phyloP scores from a whole-genome alignment of 805 yeast species.

The Lipomyces mesembrius region DNA sequence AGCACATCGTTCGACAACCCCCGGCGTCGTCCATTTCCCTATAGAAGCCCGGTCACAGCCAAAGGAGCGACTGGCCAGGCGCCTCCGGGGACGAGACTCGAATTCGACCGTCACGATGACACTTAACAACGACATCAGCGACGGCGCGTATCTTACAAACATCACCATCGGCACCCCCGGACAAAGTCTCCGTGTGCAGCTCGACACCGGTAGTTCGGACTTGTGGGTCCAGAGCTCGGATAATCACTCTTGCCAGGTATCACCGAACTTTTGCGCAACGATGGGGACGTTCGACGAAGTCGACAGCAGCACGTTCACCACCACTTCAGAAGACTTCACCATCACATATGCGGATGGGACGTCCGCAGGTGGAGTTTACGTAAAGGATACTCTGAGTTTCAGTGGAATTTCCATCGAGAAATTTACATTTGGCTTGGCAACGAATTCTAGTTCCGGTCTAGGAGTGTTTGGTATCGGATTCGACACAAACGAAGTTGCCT shows the following conservation, averaged over 20 bases:
- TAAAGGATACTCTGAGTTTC: constrained; percentile 61
- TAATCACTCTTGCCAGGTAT: constrained; percentile 51
- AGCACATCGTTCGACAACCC: not conserved
- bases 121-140: constrained; percentile 39
- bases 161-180: constrained; percentile 59
- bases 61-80: constrained; percentile 4
- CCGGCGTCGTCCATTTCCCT: constrained; percentile 7
- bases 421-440: constrained; percentile 76
- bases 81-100: constrained; percentile 4
- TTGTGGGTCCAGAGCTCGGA: constrained; percentile 60
- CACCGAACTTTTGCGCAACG: constrained; percentile 34
- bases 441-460: constrained; percentile 60
- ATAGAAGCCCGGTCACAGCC: constrained; percentile 1
- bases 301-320: constrained; percentile 36
- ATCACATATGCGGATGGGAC: constrained; percentile 54
- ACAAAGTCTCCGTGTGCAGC: constrained; percentile 56
- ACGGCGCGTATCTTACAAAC: constrained; percentile 41
- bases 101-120: constrained; percentile 26
- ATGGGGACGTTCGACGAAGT: constrained; percentile 42
- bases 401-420: constrained; percentile 54
- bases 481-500: constrained; percentile 43
- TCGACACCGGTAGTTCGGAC: constrained; percentile 81
- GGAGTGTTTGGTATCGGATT: constrained; percentile 56
- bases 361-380: constrained; percentile 61
- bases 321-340: constrained; percentile 41